Evolutionary conservation across 1,284 basidiomycete genomes (phyloP).

Genomic region (Moesziomyces aphidis): DNA sequence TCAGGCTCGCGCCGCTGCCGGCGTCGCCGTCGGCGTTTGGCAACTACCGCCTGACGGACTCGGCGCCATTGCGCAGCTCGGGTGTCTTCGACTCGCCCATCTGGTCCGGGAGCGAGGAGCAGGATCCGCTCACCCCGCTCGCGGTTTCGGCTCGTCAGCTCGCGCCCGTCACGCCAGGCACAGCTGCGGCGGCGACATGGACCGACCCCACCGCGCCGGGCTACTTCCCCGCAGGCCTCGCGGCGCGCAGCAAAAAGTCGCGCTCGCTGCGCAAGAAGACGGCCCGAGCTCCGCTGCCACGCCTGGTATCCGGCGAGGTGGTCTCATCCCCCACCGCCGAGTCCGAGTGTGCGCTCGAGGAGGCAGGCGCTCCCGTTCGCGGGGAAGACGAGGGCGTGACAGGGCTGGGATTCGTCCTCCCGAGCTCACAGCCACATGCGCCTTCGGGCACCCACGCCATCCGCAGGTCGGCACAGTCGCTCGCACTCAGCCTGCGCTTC

Average conservation of each 20-base stretch:
- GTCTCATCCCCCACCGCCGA: slow-evolving; percentile 16
- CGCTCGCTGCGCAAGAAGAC: slow-evolving; percentile 25
- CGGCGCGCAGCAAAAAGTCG: slow-evolving; percentile 3
- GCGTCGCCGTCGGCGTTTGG: slow-evolving; percentile 32
- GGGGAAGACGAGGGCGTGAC: not conserved
- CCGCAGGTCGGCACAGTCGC: slow-evolving; percentile 31
- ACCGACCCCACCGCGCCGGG: slow-evolving; percentile 40
- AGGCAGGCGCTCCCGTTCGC: not conserved
- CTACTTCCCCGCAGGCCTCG: slow-evolving; percentile 40
- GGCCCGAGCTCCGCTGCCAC: slow-evolving; percentile 14
- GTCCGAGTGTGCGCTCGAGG: not conserved
- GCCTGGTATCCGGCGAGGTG: slow-evolving; percentile 31
- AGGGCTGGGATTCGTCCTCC: not conserved
- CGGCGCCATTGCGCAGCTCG: not conserved
- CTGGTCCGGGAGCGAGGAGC: slow-evolving; percentile 26
- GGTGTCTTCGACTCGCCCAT: slow-evolving; percentile 5
- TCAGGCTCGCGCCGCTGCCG: slow-evolving; percentile 29
- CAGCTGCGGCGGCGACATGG: slow-evolving; percentile 51
- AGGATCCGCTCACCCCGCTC: slow-evolving; percentile 22
- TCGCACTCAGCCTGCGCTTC: slow-evolving; percentile 42
- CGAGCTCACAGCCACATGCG: not conserved
- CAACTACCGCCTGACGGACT: slow-evolving; percentile 26
- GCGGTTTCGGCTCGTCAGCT: slow-evolving; percentile 1
- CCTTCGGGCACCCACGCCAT: slow-evolving; percentile 9
- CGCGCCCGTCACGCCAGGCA: slow-evolving; percentile 32